phyloP scores from a whole-genome alignment of 352 stramenopile species.

The Thraustotheca clavata region DNA sequence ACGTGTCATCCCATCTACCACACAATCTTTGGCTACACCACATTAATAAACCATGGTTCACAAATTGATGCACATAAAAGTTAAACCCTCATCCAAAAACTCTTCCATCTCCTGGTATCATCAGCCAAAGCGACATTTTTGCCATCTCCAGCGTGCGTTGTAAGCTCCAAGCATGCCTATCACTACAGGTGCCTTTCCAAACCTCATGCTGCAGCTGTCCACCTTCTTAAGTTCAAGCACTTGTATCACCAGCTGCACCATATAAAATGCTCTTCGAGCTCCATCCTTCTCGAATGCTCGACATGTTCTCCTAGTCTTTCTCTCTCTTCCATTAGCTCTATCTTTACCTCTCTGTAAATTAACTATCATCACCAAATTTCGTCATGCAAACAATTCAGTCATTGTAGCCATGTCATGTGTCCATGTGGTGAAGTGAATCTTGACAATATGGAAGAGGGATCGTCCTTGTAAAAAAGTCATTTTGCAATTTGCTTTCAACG shows the following conservation, averaged over 20 bases:
- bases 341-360: neutral
- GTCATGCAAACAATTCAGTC: neutral
- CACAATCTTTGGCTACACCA: no score
- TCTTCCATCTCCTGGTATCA: neutral
- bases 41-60: no score
- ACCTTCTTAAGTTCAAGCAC: neutral
- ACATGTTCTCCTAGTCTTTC: neutral
- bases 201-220: neutral
- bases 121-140: neutral
- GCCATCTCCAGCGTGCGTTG: neutral
- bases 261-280: neutral
- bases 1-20: no score
- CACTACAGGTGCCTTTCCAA: no score
- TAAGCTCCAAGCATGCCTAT: neutral
- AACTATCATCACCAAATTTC: neutral
- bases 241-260: neutral
- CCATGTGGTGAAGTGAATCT: neutral
- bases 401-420: neutral
- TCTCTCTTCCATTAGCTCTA: neutral
- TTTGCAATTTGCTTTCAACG: neutral
- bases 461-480: neutral
- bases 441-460: neutral
- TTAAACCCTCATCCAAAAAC: neutral
- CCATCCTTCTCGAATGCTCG: neutral
- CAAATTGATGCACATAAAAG: no score